Base-by-base conservation (phyloP, 1,284 basidiomycete species). In the Tilletia setariae region DNA sequence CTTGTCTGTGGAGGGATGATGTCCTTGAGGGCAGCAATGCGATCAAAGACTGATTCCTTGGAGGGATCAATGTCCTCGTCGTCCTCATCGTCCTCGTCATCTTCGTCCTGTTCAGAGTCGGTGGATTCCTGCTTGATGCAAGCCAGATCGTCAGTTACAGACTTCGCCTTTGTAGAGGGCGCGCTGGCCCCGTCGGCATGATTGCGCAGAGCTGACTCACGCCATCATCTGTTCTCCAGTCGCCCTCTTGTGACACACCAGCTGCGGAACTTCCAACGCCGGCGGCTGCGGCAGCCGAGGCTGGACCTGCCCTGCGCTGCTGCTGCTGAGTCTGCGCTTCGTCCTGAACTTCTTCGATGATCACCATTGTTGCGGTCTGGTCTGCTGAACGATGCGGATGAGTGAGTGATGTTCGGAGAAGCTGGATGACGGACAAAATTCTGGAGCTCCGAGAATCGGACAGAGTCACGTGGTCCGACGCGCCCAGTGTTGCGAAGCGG, bases 1-100 rank as follows among this genome's bases (percentile, higher is more conserved):
- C 96, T 89, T 43, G 94, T 94, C 19, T 90, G 86, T 23, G 96
- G 94, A 1, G 94, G 91, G 9, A 98, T 89, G 80, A 98, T 97
- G 86, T 98, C 95, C 75, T 91, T 90, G 80, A 98, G 89, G 25
- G 95, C 95, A 69, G 88, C 87, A 79, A 98, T 78, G 70, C 95
- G 91, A 85, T 98, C 93, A 78, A 89, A 87, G 76, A 97, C 75
- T n/a, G 93, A 88, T 85, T 98, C 95, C 43, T 77, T 66, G 35
- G 56, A 61, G 28, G 32, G 56, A 30, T 61, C 56, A 30, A 32
- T 30, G 28, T 19, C 56, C 28, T 32, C 25, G 56, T 61, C 56
- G 7, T 35, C 56, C 30, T 61, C 56, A 4, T 61, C 56, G 8
- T 61, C 56, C 15, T 61, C 56, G 13, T 61, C 56, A 2, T 61